phyloP scores from a whole-genome alignment of 108 stramenopile genomes.

The Cyclotella atomus region DNA sequence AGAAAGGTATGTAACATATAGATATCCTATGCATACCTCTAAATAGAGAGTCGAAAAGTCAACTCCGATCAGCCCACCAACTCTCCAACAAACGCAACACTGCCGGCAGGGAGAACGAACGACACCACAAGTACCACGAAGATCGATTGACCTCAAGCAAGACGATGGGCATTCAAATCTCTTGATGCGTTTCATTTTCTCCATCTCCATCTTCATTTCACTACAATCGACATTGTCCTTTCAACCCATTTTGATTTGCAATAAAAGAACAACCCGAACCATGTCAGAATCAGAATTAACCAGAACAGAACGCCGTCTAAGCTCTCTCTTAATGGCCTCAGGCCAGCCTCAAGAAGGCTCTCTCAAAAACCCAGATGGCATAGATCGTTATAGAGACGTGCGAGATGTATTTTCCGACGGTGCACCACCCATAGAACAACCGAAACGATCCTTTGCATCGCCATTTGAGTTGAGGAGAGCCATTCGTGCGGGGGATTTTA shows the following conservation, averaged over 20 bases:
- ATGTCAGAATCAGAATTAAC: conserved; percentile 1
- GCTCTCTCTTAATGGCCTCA: conserved; percentile 9
- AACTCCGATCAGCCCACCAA: no score
- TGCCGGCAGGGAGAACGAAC: no score
- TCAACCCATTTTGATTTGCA: not conserved
- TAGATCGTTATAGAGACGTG: conserved; percentile 5
- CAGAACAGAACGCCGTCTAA: conserved; percentile 14
- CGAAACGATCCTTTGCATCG: conserved; percentile 6
- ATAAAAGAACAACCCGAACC: not conserved
- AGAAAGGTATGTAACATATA: no score
- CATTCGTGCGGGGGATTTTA: conserved; percentile 50
- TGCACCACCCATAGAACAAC: not conserved
- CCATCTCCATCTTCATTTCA: no score
- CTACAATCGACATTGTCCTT: not conserved
- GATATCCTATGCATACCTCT: no score
- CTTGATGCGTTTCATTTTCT: no score
- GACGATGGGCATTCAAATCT: no score
- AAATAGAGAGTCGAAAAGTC: no score
- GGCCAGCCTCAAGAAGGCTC: conserved; percentile 37
- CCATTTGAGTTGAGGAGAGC: conserved; percentile 49
- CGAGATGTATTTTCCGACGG: conserved; percentile 14
- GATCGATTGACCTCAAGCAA: no score
- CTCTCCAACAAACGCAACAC: no score
- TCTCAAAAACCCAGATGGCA: not conserved
- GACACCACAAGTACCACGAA: no score